phyloP scores from a whole-genome alignment of 257 asterid genomes.

The Gentiana macrophylla region DNA sequence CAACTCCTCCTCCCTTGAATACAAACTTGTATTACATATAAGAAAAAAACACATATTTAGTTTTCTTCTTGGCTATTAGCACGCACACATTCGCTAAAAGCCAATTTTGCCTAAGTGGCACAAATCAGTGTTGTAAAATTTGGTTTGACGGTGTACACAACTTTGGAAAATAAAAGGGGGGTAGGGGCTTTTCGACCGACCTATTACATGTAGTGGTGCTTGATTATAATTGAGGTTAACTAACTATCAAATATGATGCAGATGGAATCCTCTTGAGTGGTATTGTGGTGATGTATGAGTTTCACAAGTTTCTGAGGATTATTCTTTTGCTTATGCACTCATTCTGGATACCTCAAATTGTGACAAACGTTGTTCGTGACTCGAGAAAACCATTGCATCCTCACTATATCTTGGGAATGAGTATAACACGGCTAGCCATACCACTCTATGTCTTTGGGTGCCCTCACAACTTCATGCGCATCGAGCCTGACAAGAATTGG shows the following conservation, averaged over 20 bases:
- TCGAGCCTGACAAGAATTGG: conserved; percentile 67
- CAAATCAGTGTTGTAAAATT: neutral
- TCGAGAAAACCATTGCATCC: conserved; percentile 93
- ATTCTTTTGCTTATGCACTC: conserved; percentile 84
- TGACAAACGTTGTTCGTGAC: conserved; percentile 68
- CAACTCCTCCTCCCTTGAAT: no score
- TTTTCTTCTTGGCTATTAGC: no score
- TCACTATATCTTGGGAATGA: conserved; percentile 84
- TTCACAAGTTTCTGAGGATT: conserved; percentile 58
- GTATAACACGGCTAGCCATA: conserved; percentile 71
- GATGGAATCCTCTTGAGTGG: conserved; percentile 94
- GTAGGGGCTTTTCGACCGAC: no score
- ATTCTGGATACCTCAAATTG: conserved; percentile 91
- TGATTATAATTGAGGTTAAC: neutral
- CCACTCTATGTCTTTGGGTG: conserved; percentile 87
- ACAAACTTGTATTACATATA: no score
- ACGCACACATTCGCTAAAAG: neutral
- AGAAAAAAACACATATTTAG: no score
- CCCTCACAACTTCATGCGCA: conserved; percentile 92
- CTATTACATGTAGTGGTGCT: neutral
- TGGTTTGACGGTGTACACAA: neutral
- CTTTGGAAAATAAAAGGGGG: no score
- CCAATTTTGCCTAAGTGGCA: neutral
- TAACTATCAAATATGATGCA: conserved; percentile 30
- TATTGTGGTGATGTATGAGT: conserved; percentile 80